These are phyloP conservation scores for Chalciporus piperatoides DNA, from an alignment of 1,284 basidiomycete species.

Conservation along the genomic window DNA sequence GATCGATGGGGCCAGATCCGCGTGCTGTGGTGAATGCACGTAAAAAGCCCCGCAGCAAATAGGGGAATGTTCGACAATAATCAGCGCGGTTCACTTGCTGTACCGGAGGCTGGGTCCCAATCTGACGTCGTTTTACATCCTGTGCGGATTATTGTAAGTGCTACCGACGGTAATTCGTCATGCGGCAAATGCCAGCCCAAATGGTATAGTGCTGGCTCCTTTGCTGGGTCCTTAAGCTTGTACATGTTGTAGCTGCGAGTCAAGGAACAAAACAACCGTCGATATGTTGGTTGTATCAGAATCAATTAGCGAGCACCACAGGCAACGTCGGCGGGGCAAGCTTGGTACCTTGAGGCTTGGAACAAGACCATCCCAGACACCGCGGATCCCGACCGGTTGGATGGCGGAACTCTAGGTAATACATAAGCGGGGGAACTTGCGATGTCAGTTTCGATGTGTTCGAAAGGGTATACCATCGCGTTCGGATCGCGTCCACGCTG, in stretches of 20 bases:
- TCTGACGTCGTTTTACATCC: conserved; percentile 9
- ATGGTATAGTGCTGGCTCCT: conserved; percentile 11
- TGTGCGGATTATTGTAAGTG: conserved; percentile 8
- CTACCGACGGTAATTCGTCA: conserved; percentile 7
- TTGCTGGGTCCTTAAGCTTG: background rate
- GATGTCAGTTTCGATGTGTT: conserved; percentile 1
- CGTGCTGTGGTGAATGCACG: conserved; percentile 18
- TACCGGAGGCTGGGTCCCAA: conserved; percentile 9
- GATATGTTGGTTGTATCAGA: conserved; percentile 4
- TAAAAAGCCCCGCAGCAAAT: conserved; percentile 8
- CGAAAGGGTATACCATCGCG: conserved; percentile 7
- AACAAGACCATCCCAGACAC: background rate
- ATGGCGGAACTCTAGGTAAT: conserved; percentile 2
- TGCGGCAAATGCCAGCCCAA: conserved; percentile 15
- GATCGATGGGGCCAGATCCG: conserved; percentile 3
- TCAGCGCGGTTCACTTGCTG: conserved; percentile 13
- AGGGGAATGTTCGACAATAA: conserved; percentile 16
- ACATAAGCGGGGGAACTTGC: conserved; percentile 13
- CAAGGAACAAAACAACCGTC: conserved; percentile 2
- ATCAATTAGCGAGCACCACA: background rate
- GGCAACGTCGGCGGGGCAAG: conserved; percentile 12
- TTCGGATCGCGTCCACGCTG: background rate
- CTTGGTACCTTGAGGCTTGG: conserved; percentile 15
- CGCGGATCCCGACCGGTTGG: conserved; percentile 14
- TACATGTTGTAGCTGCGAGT: conserved; percentile 7